A percentile compares a stretch with the other conserved stretches of the same genome.
Evolutionary conservation across 805 yeast species (phyloP).

Genomic region (Blastobotrys muscicola): DNA sequence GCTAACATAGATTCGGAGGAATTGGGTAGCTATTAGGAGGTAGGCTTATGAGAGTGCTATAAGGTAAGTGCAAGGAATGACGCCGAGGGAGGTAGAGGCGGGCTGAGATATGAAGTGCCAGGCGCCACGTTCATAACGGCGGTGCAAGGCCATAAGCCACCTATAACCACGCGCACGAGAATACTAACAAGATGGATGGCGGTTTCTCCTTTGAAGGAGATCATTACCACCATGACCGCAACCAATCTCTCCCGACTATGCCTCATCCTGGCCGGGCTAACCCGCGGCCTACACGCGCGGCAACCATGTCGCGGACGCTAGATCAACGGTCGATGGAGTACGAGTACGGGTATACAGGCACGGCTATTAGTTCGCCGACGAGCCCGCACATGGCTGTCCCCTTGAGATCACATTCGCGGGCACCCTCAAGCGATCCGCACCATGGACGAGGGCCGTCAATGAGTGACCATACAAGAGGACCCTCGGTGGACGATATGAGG

Average conservation of each 20-base stretch:
- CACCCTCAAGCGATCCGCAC: constrained; percentile 3
- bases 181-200: no score
- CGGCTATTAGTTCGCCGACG: constrained; percentile 2
- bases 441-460: neutral
- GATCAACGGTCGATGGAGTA: constrained; percentile 1
- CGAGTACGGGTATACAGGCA: constrained; percentile 1
- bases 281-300: constrained; percentile 16
- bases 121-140: no score
- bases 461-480: neutral
- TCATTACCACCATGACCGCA: constrained; percentile 15
- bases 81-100: no score
- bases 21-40: no score
- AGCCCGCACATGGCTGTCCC: neutral
- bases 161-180: no score
- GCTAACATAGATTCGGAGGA: no score
- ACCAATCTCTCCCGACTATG: constrained; percentile 18
- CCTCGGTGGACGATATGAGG: constrained; percentile 1
- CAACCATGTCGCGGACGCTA: constrained; percentile 13
- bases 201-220: no score
- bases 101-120: no score
- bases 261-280: neutral
- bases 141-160: no score
- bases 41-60: no score
- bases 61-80: no score
- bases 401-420: neutral